These are phyloP conservation scores for Strobilomyces dryophilus DNA, from an alignment of 768 basidiomycete genomes.

Conservation along the genomic window DNA sequence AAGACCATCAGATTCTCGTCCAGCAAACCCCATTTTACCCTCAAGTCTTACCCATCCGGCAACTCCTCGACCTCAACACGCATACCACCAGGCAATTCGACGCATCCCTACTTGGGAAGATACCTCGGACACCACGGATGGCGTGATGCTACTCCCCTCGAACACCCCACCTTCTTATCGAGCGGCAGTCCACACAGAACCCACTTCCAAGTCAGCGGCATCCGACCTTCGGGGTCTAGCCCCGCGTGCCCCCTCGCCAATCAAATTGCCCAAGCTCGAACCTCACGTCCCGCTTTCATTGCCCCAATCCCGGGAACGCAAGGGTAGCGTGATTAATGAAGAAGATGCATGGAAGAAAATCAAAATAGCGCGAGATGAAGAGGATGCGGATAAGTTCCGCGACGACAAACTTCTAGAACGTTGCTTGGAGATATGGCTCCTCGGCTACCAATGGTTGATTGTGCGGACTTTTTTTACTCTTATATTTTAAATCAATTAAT, in stretches of 20 bases:
- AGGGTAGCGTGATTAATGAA: conserved; percentile 54
- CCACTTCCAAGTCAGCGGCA: conserved; percentile 13
- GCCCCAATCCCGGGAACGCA: conserved; percentile 35
- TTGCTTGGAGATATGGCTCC: conserved; percentile 74
- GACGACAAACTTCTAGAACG: conserved; percentile 59
- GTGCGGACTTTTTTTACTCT: conserved; percentile 42
- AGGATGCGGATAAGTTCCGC: conserved; percentile 66
- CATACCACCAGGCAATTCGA: conserved; percentile 8
- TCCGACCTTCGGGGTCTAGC: conserved; percentile 9
- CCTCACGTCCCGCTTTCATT: conserved; percentile 12
- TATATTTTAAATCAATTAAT: conserved; percentile 14
- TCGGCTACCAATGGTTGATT: conserved; percentile 66
- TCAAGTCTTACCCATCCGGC: conserved; percentile 23
- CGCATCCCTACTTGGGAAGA: conserved; percentile 32
- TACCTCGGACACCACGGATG: conserved; percentile 35
- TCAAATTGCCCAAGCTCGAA: conserved; percentile 27
- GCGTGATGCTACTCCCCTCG: conserved; percentile 30
- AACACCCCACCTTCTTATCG: conserved; percentile 50
- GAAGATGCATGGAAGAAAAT: conserved; percentile 80
- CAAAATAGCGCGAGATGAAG: conserved; percentile 63
- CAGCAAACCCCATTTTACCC: conserved; percentile 26
- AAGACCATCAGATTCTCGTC: conserved; percentile 10
- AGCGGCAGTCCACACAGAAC: conserved; percentile 34
- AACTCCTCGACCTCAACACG: conserved; percentile 28
- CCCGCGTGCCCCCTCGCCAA: conserved; percentile 27